phyloP scores from a whole-genome alignment of 139 green algal species.

The Chara braunii region DNA sequence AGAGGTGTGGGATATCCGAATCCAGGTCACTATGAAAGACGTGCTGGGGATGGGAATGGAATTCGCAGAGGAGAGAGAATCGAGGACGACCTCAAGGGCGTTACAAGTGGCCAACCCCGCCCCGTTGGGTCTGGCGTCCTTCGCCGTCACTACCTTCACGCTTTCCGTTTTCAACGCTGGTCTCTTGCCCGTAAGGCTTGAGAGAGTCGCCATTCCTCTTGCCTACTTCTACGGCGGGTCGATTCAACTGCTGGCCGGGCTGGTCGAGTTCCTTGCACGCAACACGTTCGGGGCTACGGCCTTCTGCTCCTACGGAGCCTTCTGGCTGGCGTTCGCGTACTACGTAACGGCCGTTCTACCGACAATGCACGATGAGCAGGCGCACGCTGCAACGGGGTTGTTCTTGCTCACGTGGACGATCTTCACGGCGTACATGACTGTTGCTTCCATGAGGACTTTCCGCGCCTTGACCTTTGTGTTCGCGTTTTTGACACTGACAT shows the following conservation, averaged over 20 bases:
- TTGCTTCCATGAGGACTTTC: no score
- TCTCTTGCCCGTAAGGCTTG: neutral
- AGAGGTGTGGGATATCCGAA: no score
- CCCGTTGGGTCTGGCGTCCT: constrained; percentile 22
- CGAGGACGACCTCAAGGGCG: no score
- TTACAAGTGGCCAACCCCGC: constrained; percentile 10
- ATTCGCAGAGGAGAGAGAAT: no score
- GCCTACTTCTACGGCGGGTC: constrained; percentile 32
- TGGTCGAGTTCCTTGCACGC: constrained; percentile 36
- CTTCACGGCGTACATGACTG: no score
- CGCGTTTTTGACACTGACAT: no score
- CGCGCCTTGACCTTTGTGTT: no score
- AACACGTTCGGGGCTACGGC: constrained; percentile 31
- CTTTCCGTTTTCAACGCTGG: constrained; percentile 21
- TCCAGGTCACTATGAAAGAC: no score
- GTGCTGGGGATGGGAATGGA: no score
- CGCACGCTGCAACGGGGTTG: no score
- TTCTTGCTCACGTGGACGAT: no score
- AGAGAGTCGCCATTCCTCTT: constrained; percentile 14
- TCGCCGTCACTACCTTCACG: constrained; percentile 22
- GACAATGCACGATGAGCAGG: neutral
- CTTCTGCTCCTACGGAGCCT: constrained; percentile 28
- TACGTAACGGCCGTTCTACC: neutral
- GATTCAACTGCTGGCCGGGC: constrained; percentile 27
- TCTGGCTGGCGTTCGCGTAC: constrained; percentile 1